phyloP scores from a whole-genome alignment of 805 yeast species.

The Metschnikowia drakensbergensis region DNA sequence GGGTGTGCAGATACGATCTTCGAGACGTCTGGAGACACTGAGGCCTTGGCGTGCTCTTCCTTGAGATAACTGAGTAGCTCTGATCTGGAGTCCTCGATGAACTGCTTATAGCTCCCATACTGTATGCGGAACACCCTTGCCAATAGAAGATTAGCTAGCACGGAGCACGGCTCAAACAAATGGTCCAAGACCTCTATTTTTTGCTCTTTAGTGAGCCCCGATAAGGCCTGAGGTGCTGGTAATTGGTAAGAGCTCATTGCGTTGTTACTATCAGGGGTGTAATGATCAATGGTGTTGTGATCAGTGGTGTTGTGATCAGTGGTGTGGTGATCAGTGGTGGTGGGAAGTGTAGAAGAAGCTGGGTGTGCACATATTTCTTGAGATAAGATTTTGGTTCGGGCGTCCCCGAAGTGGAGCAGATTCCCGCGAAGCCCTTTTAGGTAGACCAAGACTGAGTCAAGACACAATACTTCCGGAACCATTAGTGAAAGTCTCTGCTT shows the following conservation, averaged over 20 bases:
- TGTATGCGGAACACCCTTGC: constrained; percentile 24
- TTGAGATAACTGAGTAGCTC: constrained; percentile 34
- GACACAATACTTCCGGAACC: no score
- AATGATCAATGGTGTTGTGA: no score
- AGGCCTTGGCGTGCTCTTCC: constrained; percentile 20
- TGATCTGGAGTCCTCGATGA: constrained; percentile 46
- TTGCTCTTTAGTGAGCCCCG: constrained; percentile 18
- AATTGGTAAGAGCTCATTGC: constrained; percentile 4
- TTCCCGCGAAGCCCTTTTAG: not conserved
- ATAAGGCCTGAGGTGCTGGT: constrained; percentile 10
- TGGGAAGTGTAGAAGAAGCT: not conserved
- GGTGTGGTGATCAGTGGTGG: not conserved
- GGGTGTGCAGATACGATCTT: constrained; percentile 89
- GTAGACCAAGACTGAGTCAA: no score
- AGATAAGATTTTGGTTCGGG: constrained; percentile 2
- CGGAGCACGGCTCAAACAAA: constrained; percentile 63
- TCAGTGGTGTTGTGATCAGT: not conserved
- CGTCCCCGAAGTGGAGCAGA: not conserved
- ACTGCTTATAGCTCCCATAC: constrained; percentile 23
- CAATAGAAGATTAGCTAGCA: constrained; percentile 34
- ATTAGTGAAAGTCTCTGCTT: no score
- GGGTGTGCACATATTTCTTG: not conserved
- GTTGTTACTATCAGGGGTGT: not conserved
- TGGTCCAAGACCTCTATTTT: constrained; percentile 45
- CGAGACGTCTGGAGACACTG: constrained; percentile 24